Evolutionary conservation across 768 basidiomycete species (phyloP).

Genomic region (Amanita muscaria): DNA sequence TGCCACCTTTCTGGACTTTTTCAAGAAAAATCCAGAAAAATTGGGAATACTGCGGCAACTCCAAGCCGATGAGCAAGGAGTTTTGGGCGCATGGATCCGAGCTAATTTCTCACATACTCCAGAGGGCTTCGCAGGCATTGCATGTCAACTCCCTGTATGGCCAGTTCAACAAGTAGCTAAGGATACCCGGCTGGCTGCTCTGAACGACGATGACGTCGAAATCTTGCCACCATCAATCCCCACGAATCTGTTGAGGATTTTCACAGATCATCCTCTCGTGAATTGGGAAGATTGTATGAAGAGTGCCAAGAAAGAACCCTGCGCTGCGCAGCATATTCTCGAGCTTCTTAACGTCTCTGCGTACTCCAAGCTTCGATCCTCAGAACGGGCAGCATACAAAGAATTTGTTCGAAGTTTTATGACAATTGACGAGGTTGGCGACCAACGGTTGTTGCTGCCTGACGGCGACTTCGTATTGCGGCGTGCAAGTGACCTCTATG

Average conservation of each 20-base stretch:
- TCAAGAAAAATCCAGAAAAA: conserved; percentile 6
- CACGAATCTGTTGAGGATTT: background rate
- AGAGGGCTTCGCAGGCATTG: conserved; percentile 14
- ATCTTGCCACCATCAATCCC: conserved; percentile 12
- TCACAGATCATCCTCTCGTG: conserved; percentile 1
- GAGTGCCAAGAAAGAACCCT: background rate
- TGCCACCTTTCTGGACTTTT: conserved; percentile 15
- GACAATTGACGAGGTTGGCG: conserved; percentile 1
- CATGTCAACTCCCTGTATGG: conserved; percentile 27
- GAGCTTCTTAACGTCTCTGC: background rate
- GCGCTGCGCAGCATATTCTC: background rate
- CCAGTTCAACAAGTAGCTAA: conserved; percentile 12
- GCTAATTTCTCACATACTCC: conserved; percentile 11
- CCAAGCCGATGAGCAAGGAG: conserved; percentile 8
- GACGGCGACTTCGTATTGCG: conserved; percentile 20
- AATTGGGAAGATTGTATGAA: background rate
- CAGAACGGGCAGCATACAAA: background rate
- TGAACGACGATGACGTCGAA: conserved; percentile 11
- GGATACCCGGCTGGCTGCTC: conserved; percentile 12
- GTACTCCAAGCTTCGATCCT: background rate
- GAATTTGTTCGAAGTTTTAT: background rate
- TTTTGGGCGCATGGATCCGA: conserved; percentile 26
- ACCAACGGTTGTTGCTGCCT: conserved; percentile 22
- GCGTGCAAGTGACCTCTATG: conserved; percentile 23
- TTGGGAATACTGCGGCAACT: conserved; percentile 16